phyloP scores from a whole-genome alignment of 2,329 filamentous ascomycete species.

The Cordyceps farinosa region DNA sequence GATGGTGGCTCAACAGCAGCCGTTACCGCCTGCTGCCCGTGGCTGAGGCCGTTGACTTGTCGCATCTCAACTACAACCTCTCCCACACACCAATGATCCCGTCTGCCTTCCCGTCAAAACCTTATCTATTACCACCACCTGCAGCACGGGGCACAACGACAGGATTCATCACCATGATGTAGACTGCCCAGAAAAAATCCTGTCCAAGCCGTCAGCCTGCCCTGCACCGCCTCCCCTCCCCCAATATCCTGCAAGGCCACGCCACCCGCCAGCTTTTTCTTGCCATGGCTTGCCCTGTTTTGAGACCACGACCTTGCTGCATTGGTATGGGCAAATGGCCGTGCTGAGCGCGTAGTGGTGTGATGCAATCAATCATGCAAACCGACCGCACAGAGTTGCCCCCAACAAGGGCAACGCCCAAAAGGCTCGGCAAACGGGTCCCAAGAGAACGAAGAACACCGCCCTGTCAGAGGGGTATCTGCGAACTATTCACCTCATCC shows the following conservation, averaged over 20 bases:
- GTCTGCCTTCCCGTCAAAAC: neutral
- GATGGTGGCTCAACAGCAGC: neutral
- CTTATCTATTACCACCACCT: neutral
- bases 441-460: neutral
- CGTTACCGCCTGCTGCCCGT: neutral
- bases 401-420: neutral
- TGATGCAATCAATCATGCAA: neutral
- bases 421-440: neutral
- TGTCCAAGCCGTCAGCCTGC: neutral
- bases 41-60: neutral
- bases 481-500: neutral
- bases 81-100: neutral
- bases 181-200: neutral
- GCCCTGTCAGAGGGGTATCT: neutral
- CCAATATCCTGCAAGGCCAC: neutral
- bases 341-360: neutral
- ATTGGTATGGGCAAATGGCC: neutral
- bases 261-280: neutral
- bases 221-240: neutral
- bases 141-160: neutral
- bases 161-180: neutral
- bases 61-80: neutral
- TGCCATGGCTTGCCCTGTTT: neutral
- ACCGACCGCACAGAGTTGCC: neutral
- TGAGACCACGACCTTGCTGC: neutral